Evolutionary conservation across 169 alveolate species (phyloP).

Genomic region (Condylostoma magnum): DNA sequence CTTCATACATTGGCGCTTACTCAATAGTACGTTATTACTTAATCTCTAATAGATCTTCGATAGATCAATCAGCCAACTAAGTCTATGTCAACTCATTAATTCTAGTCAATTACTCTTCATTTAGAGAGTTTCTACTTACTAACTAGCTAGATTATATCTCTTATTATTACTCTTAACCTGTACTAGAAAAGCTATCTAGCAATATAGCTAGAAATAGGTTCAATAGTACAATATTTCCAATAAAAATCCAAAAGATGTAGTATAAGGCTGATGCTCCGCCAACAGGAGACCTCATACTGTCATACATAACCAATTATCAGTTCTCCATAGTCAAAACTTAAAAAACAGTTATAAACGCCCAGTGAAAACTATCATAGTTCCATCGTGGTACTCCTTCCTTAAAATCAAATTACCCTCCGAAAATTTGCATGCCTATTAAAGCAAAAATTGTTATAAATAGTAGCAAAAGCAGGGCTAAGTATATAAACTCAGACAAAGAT

Average conservation of each 20-base stretch:
- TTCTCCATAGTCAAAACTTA: slow-evolving; percentile 70
- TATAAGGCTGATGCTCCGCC: slow-evolving; percentile 46
- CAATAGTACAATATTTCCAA: slow-evolving; percentile 80
- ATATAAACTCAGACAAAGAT: not conserved
- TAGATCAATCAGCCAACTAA: not conserved
- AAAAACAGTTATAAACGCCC: slow-evolving; percentile 60
- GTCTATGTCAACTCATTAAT: not conserved
- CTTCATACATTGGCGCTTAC: not conserved
- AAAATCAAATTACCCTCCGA: slow-evolving; percentile 49
- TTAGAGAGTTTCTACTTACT: not conserved
- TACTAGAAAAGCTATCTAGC: slow-evolving; percentile 59
- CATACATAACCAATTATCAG: slow-evolving; percentile 59
- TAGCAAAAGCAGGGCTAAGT: slow-evolving; percentile 52
- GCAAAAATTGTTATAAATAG: slow-evolving; percentile 70
- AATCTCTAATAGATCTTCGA: not conserved
- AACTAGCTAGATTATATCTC: not conserved
- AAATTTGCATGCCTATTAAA: slow-evolving; percentile 74
- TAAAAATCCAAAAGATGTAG: slow-evolving; percentile 71
- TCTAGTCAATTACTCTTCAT: not conserved
- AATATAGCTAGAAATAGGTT: slow-evolving; percentile 80
- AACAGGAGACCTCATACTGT: slow-evolving; percentile 38
- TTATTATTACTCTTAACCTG: slow-evolving; percentile 15
- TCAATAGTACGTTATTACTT: not conserved
- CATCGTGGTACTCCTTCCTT: slow-evolving; percentile 31
- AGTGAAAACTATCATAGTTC: slow-evolving; percentile 43